A percentile compares a stretch with the other conserved stretches of the same genome.
Conservation (phyloP, 176 grass and related monocot genomes). For the Thinopyrum elongatum region DNA sequence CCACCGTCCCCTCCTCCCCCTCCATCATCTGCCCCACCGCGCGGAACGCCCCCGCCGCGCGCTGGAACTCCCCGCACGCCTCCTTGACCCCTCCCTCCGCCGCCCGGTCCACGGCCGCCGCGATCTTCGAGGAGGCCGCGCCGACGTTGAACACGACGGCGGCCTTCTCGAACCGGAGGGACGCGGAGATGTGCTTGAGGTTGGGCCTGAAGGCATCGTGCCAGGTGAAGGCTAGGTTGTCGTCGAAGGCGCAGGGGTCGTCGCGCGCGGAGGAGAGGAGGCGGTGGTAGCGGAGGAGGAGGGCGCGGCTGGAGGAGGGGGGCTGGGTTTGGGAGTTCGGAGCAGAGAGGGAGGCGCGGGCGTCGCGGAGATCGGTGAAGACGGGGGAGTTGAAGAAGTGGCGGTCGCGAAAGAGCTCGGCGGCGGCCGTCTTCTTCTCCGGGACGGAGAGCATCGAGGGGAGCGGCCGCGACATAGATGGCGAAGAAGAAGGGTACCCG, state of each 20-base stretch:
- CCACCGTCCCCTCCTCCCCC: constrained; percentile 45
- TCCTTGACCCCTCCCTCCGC: constrained; percentile 49
- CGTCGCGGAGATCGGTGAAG: constrained; percentile 51
- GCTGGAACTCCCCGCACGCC: constrained; percentile 63
- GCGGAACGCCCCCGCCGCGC: constrained; percentile 58
- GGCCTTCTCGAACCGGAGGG: constrained; percentile 68
- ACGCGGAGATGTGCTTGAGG: constrained; percentile 47
- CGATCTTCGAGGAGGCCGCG: constrained; percentile 57
- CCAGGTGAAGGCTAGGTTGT: constrained; percentile 67
- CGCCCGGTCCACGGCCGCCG: constrained; percentile 35
- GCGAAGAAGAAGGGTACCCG: neutral
- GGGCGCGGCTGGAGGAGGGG: constrained; percentile 38
- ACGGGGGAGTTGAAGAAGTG: constrained; percentile 55
- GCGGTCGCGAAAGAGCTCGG: constrained; percentile 57
- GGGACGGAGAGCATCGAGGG: constrained; percentile 62
- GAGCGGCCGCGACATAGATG: constrained; percentile 27
- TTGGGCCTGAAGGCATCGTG: constrained; percentile 69
- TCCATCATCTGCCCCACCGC: constrained; percentile 49
- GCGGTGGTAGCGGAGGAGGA: constrained; percentile 59
- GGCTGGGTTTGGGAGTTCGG: constrained; percentile 30
- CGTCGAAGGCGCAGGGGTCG: constrained; percentile 50
- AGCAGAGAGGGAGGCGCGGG: constrained; percentile 40
- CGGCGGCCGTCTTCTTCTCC: constrained; percentile 69
- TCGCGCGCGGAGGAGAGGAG: constrained; percentile 49
- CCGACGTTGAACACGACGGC: constrained; percentile 70